Percentiles rank a stretch among this genome's conserved stretches.
Evolutionary conservation across 2,329 filamentous ascomycete genomes (phyloP).

Genomic region (Colletotrichum lini): DNA sequence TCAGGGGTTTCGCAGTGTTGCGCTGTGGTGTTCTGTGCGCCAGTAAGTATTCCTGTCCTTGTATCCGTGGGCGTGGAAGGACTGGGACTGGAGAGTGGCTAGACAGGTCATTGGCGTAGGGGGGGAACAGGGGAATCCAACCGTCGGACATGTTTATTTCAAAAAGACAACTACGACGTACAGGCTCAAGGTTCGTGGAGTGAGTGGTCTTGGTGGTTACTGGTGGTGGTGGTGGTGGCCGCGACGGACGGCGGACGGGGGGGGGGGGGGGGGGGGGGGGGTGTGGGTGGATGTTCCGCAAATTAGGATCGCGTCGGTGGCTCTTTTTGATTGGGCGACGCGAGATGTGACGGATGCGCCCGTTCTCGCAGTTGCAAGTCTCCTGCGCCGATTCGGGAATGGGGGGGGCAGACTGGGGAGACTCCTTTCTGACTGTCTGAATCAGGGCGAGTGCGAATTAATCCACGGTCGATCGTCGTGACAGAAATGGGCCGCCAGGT

Average conservation of each 20-base stretch:
- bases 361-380: slow-evolving; percentile 29
- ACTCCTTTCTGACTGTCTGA: slow-evolving; percentile 15
- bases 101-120: slow-evolving; percentile 15
- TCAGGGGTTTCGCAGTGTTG: slow-evolving; percentile 12
- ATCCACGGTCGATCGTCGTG: slow-evolving; percentile 32
- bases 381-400: slow-evolving; percentile 32
- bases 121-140: slow-evolving; percentile 7
- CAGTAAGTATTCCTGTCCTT: slow-evolving; percentile 1
- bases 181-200: background rate
- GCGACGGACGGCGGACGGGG: background rate
- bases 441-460: slow-evolving; percentile 24
- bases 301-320: slow-evolving; percentile 36
- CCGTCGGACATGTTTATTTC: slow-evolving; percentile 28
- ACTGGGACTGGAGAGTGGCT: slow-evolving; percentile 10
- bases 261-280: too few species aligned
- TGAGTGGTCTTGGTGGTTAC: background rate
- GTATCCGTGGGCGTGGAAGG: background rate
- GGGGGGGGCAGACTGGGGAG: slow-evolving; percentile 10
- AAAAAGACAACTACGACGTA: background rate
- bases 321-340: slow-evolving; percentile 34
- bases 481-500: background rate
- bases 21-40: background rate
- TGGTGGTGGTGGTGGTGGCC: slow-evolving; percentile 5
- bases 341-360: slow-evolving; percentile 40
- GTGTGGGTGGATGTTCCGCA: slow-evolving; percentile 33